Conservation (phyloP, 371 early-diverging fungal species). For the Mucor irregularis region DNA sequence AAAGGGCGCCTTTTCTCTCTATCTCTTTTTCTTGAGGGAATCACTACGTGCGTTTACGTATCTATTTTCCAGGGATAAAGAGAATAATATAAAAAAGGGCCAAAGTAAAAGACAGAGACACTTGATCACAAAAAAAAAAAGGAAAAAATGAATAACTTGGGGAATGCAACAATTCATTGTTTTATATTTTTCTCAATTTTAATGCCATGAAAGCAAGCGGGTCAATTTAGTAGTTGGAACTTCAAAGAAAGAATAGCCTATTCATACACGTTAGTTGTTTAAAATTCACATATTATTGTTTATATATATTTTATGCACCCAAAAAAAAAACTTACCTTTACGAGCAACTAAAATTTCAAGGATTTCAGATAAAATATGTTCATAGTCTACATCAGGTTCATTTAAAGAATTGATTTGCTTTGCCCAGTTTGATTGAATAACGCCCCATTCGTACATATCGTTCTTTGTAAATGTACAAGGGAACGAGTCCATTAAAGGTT, state of each 20-base stretch:
- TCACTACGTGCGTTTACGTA: background rate
- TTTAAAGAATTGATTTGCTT: background rate
- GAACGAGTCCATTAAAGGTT: conserved; percentile 16
- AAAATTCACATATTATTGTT: background rate
- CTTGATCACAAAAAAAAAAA: conserved; percentile 6
- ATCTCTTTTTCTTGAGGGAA: background rate
- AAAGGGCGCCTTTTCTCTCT: too few species aligned
- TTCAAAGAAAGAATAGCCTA: conserved; percentile 34
- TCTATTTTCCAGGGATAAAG: background rate
- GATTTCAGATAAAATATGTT: conserved; percentile 18
- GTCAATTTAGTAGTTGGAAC: conserved; percentile 22
- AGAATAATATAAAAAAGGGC: conserved; percentile 12
- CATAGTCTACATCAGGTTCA: conserved; percentile 16
- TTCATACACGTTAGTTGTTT: background rate
- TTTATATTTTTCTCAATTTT: too few species aligned
- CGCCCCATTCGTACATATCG: conserved; percentile 21
- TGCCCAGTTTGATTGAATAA: conserved; percentile 15
- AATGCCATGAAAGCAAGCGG: conserved; percentile 23
- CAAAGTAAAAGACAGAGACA: background rate
- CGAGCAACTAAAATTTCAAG: conserved; percentile 29
- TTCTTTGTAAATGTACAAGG: conserved; percentile 33
- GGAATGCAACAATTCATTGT: too few species aligned
- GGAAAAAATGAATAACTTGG: conserved; percentile 2
- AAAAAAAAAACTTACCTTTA: conserved; percentile 31
- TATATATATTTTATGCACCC: background rate